These are phyloP conservation scores for Herpetospermum pedunculosum DNA, from an alignment of 306 rosid genomes.

Conservation along the genomic window DNA sequence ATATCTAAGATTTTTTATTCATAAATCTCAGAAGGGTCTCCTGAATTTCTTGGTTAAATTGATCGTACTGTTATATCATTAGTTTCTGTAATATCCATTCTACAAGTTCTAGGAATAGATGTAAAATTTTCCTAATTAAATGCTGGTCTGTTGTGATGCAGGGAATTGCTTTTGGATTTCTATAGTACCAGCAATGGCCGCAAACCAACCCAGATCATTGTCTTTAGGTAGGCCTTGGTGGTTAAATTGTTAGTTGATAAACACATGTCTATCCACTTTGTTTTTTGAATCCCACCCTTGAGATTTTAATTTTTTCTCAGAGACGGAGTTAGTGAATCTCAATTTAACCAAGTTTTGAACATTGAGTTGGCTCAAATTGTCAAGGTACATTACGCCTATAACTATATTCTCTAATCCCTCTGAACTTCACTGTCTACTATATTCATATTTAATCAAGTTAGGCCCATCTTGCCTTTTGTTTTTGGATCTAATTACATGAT, in stretches of 20 bases:
- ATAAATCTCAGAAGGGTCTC: not conserved
- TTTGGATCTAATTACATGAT: not conserved
- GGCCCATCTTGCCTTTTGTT: not conserved
- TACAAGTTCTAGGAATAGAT: not conserved
- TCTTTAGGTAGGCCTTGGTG: conserved; percentile 58
- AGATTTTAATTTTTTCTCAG: conserved; percentile 29
- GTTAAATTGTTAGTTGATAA: not conserved
- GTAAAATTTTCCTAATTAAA: not conserved
- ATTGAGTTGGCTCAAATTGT: conserved; percentile 77
- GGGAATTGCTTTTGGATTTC: conserved; percentile 86
- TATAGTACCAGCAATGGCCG: conserved; percentile 44
- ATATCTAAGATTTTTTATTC: not conserved
- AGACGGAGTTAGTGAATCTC: conserved; percentile 94
- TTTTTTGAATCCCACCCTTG: not conserved
- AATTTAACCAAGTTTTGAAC: conserved; percentile 73
- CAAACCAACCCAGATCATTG: conserved; percentile 71
- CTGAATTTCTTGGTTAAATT: not conserved
- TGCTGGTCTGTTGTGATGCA: conserved; percentile 22
- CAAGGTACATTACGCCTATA: conserved; percentile 39
- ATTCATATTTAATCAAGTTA: not conserved
- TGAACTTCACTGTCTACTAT: not conserved
- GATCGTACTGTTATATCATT: not conserved
- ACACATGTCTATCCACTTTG: not conserved
- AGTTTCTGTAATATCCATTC: not conserved
- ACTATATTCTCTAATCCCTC: not conserved